Evolutionary conservation across 352 stramenopile species (phyloP), one percentile per base, ranked within the genome.

Genomic region (Pseudoperonospora humuli): DNA sequence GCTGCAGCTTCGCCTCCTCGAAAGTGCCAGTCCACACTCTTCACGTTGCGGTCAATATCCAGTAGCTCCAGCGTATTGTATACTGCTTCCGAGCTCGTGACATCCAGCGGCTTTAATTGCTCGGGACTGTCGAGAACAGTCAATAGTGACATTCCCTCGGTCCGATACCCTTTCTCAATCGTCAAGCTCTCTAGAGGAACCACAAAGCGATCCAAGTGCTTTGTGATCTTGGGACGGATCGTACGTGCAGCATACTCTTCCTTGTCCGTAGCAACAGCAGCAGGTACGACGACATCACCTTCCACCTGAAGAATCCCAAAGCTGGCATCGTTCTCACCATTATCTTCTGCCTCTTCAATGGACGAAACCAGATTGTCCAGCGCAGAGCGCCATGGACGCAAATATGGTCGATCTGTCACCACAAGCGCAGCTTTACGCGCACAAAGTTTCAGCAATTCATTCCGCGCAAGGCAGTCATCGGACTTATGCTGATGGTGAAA

Each of bases 161-260:
- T 79, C 17, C 51, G 54, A 9, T 43, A 65, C 8, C 8, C 55
- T 2, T 51, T n/a, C 5, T 57, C 32, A 13, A 87, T 29, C 11
- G 60, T 38, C 5, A 57, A 45, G 21, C 63, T 61, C 20, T 79
- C 49, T 14, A 93, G 49, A 23, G 59, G 51, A 13, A 78, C 68
- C 19, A 98, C 56, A 54, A 91, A 99, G 15, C 77, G 74, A 0
- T 81, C 61, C 17, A 98, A 61, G 6, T 96, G 72, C 17, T 86
- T 88, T 26, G 95, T 80, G 60, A 99, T 98, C 67, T 96, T 98
- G 2, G 86, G 80, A 45, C 96, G 88, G 41, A 99, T 93, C n/a
- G 96, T 99, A n/a, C 96, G 75, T 9, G 96, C 96, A 19, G 95
- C 93, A 39, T 97, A 97, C 76, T 99, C 95, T 59, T 96, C 77